Evolutionary conservation across 2,329 filamentous ascomycete genomes (phyloP).

Genomic region (Alternaria consortialis): DNA sequence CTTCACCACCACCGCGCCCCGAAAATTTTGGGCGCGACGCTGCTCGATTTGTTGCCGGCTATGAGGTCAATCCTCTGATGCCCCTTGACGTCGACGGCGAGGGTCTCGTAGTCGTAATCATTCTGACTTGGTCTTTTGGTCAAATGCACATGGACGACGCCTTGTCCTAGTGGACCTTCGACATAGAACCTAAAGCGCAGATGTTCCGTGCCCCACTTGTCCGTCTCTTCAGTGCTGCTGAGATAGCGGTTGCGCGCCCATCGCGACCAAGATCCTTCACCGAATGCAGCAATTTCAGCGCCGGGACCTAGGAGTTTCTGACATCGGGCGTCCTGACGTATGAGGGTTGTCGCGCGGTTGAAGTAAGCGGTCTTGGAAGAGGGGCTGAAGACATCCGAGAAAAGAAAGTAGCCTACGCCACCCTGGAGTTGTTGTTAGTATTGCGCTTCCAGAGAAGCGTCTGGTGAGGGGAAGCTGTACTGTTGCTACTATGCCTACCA

Average conservation of each 20-base stretch:
- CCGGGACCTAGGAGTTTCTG: conserved; percentile 75
- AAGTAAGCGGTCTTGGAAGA: conserved; percentile 89
- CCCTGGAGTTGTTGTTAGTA: conserved; percentile 59
- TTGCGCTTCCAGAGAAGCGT: background rate
- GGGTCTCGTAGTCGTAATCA: conserved; percentile 79
- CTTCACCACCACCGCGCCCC: conserved; percentile 49
- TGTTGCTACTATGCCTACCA: conserved; percentile 78
- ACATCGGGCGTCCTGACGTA: conserved; percentile 77
- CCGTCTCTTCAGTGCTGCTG: conserved; percentile 71
- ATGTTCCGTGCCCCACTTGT: conserved; percentile 80
- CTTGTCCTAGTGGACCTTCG: conserved; percentile 77
- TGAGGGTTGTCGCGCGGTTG: conserved; percentile 82
- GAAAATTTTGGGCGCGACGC: conserved; percentile 48
- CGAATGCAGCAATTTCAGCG: conserved; percentile 80
- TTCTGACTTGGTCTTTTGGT: conserved; percentile 69
- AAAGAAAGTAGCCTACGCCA: conserved; percentile 66
- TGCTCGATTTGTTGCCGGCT: conserved; percentile 37
- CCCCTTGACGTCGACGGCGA: conserved; percentile 82
- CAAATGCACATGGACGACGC: conserved; percentile 81
- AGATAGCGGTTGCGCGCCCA: conserved; percentile 74
- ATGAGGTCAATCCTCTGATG: conserved; percentile 57
- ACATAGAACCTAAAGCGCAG: conserved; percentile 86
- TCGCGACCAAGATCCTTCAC: conserved; percentile 81
- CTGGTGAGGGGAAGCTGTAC: conserved; percentile 57
- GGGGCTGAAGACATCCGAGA: conserved; percentile 54